Base-by-base conservation (phyloP, 2,329 filamentous ascomycete genomes). In the Cadophora gregata region DNA sequence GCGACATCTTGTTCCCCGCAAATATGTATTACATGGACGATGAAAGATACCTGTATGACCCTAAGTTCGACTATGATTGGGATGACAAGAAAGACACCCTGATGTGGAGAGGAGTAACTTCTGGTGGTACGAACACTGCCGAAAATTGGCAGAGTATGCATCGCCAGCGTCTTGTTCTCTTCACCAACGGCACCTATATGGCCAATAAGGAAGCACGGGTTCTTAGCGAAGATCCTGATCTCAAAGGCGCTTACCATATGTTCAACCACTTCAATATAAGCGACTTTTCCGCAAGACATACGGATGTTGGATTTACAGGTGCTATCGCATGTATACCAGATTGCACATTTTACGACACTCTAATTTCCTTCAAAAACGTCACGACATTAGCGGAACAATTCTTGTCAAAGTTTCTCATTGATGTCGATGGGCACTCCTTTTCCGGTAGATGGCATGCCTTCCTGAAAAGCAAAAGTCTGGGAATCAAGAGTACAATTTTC, bases 401-500 rank as follows among this genome's bases (percentile, higher is more conserved):
- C 75, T 71, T 78, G 76, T 29, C 83, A 79, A 94, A 93, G 76
- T 92, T 87, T 74, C 81, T 95, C 1, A 87, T 90, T 0, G 92
- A 96, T 75, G 85, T 95, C 64, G 92, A 95, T 77, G 92, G 92
- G 33, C 89, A 91, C 79, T 87, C 84, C 1, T 91, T 90, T 74
- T 90, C 86, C 29, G 90, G 89, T 0, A 85, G 90, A 6, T 92
- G 89, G 74, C 83, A 88, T 4, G 87, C 85, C 0, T 93, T 94
- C 76, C 80, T 95, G 27, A 83, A 85, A 38, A 91, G 87, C 33
- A 91, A 87, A 1, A 89, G 86, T 19, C 77, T 94, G 9, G 90
- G 90, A 0, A 86, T 96, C 79, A 96, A 95, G 79, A 87, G 89
- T 6, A 93, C 92, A 0, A 81, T 95, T 25, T 96, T 89, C 79